A percentile compares a stretch with the other conserved stretches of the same genome.
Evolutionary conservation across 2,329 filamentous ascomycete species (phyloP).

Genomic region (Bipolaris oryzae): DNA sequence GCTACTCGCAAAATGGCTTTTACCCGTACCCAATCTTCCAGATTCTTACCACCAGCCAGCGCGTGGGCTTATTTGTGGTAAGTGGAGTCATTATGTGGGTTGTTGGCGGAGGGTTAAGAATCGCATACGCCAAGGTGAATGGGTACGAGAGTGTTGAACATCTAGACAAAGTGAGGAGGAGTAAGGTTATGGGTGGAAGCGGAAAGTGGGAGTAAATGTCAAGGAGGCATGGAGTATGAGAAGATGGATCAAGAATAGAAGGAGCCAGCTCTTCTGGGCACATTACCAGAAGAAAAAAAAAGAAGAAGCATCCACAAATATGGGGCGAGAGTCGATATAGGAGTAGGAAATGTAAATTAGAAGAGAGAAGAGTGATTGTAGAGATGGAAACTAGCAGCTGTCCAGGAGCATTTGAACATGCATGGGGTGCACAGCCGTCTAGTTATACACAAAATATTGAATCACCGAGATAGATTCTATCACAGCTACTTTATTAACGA

Average conservation of each 20-base stretch:
- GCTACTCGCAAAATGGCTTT: slow-evolving; percentile 70
- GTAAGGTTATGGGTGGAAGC: slow-evolving; percentile 22
- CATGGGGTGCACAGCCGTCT: background rate
- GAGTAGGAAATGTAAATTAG: background rate
- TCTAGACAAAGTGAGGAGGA: slow-evolving; percentile 26
- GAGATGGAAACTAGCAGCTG: background rate
- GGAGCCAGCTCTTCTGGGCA: background rate
- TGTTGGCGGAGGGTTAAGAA: slow-evolving; percentile 72
- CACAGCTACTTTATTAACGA: slow-evolving; percentile 22
- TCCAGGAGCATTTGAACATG: background rate
- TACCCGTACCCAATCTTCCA: slow-evolving; percentile 89
- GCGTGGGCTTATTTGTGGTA: slow-evolving; percentile 70
- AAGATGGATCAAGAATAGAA: background rate
- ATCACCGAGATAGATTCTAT: slow-evolving; percentile 14
- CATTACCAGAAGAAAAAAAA: background rate
- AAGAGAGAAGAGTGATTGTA: background rate
- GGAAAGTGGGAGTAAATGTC: slow-evolving; percentile 27
- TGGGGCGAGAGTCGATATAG: background rate
- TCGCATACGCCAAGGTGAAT: slow-evolving; percentile 71
- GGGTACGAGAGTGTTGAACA: slow-evolving; percentile 49
- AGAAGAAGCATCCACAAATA: background rate
- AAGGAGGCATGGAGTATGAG: background rate
- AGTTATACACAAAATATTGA: background rate
- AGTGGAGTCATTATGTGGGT: slow-evolving; percentile 74
- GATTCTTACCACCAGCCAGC: slow-evolving; percentile 67